phyloP scores from a whole-genome alignment of 164 flowering plant species.

The Santalum album region DNA sequence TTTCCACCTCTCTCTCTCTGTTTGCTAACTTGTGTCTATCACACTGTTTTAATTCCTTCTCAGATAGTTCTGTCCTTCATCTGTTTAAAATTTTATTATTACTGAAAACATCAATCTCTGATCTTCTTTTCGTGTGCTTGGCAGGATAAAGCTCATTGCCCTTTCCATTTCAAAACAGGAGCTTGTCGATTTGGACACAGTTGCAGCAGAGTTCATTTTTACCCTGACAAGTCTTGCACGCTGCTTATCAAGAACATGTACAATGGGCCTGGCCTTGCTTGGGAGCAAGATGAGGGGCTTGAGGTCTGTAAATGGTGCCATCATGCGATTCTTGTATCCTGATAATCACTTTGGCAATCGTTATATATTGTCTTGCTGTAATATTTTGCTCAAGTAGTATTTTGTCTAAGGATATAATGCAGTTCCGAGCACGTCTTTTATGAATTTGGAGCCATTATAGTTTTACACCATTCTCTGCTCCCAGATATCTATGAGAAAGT shows the following conservation, averaged over 20 bases:
- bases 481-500: no score
- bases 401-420: no score
- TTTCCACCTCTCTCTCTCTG: background rate
- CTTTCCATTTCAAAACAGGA: slow-evolving; percentile 93
- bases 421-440: no score
- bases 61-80: background rate
- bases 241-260: slow-evolving; percentile 93
- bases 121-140: slow-evolving; percentile 7
- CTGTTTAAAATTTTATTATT: background rate
- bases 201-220: slow-evolving; percentile 92
- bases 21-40: background rate
- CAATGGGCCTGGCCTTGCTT: slow-evolving; percentile 92
- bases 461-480: no score
- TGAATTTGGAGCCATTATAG: no score
- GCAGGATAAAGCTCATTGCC: slow-evolving; percentile 97
- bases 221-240: slow-evolving; percentile 93
- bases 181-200: slow-evolving; percentile 89
- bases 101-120: background rate
- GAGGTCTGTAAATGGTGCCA: slow-evolving; percentile 82
- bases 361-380: background rate
- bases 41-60: background rate
- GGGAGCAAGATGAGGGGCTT: slow-evolving; percentile 99
- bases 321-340: slow-evolving; percentile 64
- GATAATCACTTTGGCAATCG: slow-evolving; percentile 8
- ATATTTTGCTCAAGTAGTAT: background rate